Conservation (phyloP, 2,329 filamentous ascomycete species). For the Ascochyta viciae-villosae region DNA sequence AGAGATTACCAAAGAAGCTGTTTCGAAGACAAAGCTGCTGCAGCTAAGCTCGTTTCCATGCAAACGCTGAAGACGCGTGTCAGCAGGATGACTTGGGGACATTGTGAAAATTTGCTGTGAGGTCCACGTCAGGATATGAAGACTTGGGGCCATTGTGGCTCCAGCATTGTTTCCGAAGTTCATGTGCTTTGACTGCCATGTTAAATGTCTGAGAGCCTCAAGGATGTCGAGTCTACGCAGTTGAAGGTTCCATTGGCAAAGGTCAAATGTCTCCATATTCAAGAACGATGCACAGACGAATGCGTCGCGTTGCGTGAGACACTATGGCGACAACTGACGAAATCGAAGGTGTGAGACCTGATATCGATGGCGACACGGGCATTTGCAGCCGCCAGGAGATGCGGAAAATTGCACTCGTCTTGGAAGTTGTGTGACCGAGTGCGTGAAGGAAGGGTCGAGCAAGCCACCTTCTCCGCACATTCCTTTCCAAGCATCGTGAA, state of each 20-base stretch:
- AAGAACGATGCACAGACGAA: conserved; percentile 8
- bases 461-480: conserved; percentile 29
- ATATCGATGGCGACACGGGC: conserved; percentile 28
- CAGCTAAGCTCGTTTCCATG: conserved; percentile 29
- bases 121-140: conserved; percentile 21
- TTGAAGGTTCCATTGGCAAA: background rate
- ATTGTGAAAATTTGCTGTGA: conserved; percentile 31
- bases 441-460: conserved; percentile 18
- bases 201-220: background rate
- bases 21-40: conserved; percentile 27
- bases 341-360: conserved; percentile 32
- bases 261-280: background rate
- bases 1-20: conserved; percentile 40
- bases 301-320: conserved; percentile 8
- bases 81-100: conserved; percentile 21
- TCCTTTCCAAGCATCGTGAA: conserved; percentile 22
- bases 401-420: conserved; percentile 22
- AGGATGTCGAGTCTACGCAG: background rate
- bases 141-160: background rate
- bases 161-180: background rate
- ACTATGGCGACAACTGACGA: conserved; percentile 30
- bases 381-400: conserved; percentile 20
- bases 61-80: conserved; percentile 29
- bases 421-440: conserved; percentile 19
- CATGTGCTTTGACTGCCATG: background rate